Evolutionary conservation across 1,284 basidiomycete species (phyloP), one percentile per base, ranked within the genome.

Genomic region (Ustilago curta): DNA sequence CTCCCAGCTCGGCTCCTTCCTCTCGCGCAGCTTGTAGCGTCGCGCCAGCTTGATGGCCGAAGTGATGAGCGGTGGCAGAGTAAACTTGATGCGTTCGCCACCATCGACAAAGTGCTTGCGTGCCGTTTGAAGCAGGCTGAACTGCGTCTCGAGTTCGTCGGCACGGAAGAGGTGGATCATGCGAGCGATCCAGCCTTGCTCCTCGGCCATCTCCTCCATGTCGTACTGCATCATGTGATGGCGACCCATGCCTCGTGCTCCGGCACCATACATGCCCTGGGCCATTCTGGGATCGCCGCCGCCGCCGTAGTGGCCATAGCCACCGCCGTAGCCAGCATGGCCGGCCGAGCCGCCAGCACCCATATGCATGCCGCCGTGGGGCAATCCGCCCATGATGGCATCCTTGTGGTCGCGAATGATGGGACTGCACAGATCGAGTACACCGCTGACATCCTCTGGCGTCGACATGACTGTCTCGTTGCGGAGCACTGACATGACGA

Each of bases 121-220:
- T 31, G 79, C 81, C 11, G 77, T 82, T 43, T 83, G 76, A 0
- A 84, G 70, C 66, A 84, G 60, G 54, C 72, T 76, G 53, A 84
- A 80, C 51, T 84, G 82, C 48, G 76, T 76, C 57, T 83, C 80
- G 40, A 82, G 68, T 47, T 82, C 75, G 16, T 81, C 72, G 1
- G 81, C 66, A 12, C 74, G 79, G 74, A 84, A 83, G 37, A 84
- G 79, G 55, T 84, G 83, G 42, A 83, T 78, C 65, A 83, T 68
- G 16, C 83, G 58, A 16, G 83, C 83, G 14, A 84, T 75, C 77
- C 77, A 76, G 5, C 83, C 83, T 45, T 84, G 83, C 64, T 83
- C 78, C 52, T 83, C 82, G 19, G 74, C 76, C 67, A 84, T 70
- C 67, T 83, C 83, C 50, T 84, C 82, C 57, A 79, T 58, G 32